phyloP scores from a whole-genome alignment of 2,329 filamentous ascomycete genomes.

The Trichoderma pleuroti region DNA sequence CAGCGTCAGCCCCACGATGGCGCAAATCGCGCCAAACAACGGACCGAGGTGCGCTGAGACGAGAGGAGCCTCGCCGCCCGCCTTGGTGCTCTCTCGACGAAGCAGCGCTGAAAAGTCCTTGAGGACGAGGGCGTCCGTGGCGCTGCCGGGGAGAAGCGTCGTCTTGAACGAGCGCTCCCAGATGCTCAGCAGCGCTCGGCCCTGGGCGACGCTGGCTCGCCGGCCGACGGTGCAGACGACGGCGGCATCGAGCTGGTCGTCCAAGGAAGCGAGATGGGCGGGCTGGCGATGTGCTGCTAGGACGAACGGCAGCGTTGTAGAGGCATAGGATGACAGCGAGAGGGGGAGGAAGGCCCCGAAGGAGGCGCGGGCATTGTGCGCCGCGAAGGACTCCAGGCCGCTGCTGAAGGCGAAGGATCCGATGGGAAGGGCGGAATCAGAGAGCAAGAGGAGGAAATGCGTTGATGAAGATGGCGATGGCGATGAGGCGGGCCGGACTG shows the following conservation, averaged over 20 bases:
- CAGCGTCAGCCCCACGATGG: conserved; percentile 56
- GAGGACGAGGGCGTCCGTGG: conserved; percentile 30
- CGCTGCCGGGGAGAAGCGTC: conserved; percentile 28
- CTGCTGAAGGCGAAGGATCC: conserved; percentile 86
- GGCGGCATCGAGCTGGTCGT: conserved; percentile 73
- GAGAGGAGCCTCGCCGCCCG: conserved; percentile 30
- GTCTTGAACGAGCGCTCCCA: conserved; percentile 68
- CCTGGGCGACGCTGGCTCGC: conserved; percentile 71
- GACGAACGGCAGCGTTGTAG: conserved; percentile 70
- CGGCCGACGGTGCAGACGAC: conserved; percentile 76
- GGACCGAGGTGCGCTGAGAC: conserved; percentile 66
- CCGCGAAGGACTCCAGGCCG: conserved; percentile 77
- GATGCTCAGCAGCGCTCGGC: conserved; percentile 67
- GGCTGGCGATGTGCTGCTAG: conserved; percentile 63
- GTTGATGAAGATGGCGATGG: conserved; percentile 28
- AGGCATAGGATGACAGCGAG: conserved; percentile 67
- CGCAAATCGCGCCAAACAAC: conserved; percentile 64
- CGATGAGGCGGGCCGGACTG: background rate
- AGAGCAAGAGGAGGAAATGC: conserved; percentile 72
- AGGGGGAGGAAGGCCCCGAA: conserved; percentile 67
- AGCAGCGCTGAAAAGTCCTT: conserved; percentile 38
- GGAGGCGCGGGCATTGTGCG: conserved; percentile 51
- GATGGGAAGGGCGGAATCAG: conserved; percentile 76
- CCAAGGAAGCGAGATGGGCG: conserved; percentile 50
- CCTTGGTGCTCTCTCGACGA: conserved; percentile 27